Evolutionary conservation across 805 yeast species (phyloP), one percentile per base, ranked within the genome.

Genomic region (Isabelozyma gotoi): DNA sequence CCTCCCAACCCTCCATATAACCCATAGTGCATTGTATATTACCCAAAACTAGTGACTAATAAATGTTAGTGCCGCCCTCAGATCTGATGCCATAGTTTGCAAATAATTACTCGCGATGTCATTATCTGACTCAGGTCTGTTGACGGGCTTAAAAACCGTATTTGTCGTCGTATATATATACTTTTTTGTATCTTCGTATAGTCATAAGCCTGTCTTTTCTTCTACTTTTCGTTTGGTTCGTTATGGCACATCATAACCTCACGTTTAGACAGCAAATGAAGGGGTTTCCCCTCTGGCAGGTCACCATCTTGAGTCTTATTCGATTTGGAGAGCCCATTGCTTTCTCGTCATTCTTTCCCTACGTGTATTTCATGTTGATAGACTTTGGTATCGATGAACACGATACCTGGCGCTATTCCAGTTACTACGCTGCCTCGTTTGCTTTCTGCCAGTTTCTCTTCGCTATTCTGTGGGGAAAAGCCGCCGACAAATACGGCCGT

Each of bases 301-400:
- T 68, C 59, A 40, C 49, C 27, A 67, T 65, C 43, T 55, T 68
- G 5, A 49, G 67, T 20, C 47, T 74, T 20, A 76, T 80, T 39
- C 63, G 86, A 44, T 76, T 81, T 46, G 71, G 81, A 10, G 86
- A 81, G 55, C 86, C 87, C 1, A 71, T 82, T 16, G 78, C 85
- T 2, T 82, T 81, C 64, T 78, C 85, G 3, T 79, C 85, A 4
- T 58, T 81, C 27, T 81, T 82, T 54, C 87, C 87, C 3, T 82
- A 81, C 52, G 73, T 81, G 33, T 82, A 77, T 56, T 82, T 78
- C 61, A 78, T 82, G 84, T 80, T 81, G 15, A 59, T 78, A 46
- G 83, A 78, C 47, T 81, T 81, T 55, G 72, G 73, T 3, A 60
- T 79, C 11, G 77, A 78, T 12, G 78, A 77, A 38, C 71, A 77